Conservation (phyloP, 2,329 filamentous ascomycete genomes). For the Aspergillus uvarum region DNA sequence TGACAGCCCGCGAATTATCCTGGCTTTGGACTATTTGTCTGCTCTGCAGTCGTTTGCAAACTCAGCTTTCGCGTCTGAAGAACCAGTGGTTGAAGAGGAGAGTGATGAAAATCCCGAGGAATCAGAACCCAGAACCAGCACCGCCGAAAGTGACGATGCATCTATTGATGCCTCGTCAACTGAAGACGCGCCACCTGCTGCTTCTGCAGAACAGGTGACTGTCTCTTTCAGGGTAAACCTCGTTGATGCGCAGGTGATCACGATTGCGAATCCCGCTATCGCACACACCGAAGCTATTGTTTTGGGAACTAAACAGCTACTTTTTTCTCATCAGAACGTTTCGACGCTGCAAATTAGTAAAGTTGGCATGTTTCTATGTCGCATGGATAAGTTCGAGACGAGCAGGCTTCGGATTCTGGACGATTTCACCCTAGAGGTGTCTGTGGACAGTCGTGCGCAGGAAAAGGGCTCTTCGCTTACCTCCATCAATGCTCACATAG, state of each 20-base stretch:
- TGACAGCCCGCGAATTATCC: conserved; percentile 90
- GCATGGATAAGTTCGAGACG: conserved; percentile 96
- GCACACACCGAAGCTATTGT: conserved; percentile 94
- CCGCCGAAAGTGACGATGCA: conserved; percentile 27
- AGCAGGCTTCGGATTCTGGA: conserved; percentile 89
- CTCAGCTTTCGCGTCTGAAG: conserved; percentile 61
- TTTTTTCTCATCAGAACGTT: conserved; percentile 90
- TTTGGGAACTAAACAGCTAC: conserved; percentile 85
- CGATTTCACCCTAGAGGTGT: conserved; percentile 89
- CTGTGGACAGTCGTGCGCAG: conserved; percentile 71
- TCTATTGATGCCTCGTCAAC: conserved; percentile 23
- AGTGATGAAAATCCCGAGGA: conserved; percentile 39
- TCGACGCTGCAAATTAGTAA: conserved; percentile 90
- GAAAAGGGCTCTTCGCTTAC: conserved; percentile 62
- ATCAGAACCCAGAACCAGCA: conserved; percentile 37
- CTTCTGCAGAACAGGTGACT: conserved; percentile 58
- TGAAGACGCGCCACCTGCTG: conserved; percentile 34
- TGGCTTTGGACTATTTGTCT: conserved; percentile 94
- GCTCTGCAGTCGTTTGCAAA: conserved; percentile 81
- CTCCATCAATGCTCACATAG: conserved; percentile 81
- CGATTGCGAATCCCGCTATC: conserved; percentile 91
- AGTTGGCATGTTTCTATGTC: conserved; percentile 96
- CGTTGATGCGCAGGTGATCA: conserved; percentile 92
- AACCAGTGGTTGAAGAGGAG: conserved; percentile 40
- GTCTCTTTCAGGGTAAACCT: conserved; percentile 89